phyloP scores from a whole-genome alignment of 164 flowering plant genomes.

The Stephania yunnanensis region DNA sequence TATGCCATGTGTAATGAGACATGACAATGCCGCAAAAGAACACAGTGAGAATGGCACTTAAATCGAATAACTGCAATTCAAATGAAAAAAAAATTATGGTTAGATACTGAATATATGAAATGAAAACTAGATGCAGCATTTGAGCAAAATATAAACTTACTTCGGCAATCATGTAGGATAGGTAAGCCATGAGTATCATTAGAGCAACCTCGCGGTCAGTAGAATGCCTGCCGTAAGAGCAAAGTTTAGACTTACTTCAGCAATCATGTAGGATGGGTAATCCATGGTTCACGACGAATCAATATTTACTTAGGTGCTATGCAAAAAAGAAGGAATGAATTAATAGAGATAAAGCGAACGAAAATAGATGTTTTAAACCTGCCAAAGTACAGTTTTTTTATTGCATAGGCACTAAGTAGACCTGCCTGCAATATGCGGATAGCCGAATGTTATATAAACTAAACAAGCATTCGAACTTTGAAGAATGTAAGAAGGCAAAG shows the following conservation, averaged over 20 bases:
- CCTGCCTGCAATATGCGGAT: slow-evolving; percentile 55
- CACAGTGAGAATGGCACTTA: slow-evolving; percentile 88
- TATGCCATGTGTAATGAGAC: slow-evolving; percentile 97
- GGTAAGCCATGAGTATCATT: slow-evolving; percentile 96
- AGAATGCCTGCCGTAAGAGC: slow-evolving; percentile 57
- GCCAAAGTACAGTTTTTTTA: slow-evolving; percentile 58
- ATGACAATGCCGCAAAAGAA: slow-evolving; percentile 94
- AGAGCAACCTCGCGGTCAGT: slow-evolving; percentile 94
- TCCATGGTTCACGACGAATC: not conserved
- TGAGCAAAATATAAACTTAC: slow-evolving; percentile 34
- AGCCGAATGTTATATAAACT: slow-evolving; percentile 1
- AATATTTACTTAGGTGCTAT: not conserved
- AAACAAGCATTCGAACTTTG: not conserved
- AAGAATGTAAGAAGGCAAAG: not conserved
- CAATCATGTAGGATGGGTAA: not conserved
- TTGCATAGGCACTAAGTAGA: slow-evolving; percentile 77
- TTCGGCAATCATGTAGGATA: slow-evolving; percentile 84
- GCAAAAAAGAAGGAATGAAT: not conserved
- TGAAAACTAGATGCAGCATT: not conserved
- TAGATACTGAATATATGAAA: not conserved
- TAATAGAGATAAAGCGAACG: not conserved
- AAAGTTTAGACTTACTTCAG: not conserved
- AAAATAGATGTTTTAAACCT: slow-evolving; percentile 18
- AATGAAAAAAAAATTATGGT: not conserved
- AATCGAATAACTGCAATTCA: slow-evolving; percentile 59